Percentiles rank a stretch among this genome's conserved stretches.
These are phyloP conservation scores for Fusarium sambucinum DNA, from an alignment of 2,329 filamentous ascomycete species.

Conservation along the genomic window DNA sequence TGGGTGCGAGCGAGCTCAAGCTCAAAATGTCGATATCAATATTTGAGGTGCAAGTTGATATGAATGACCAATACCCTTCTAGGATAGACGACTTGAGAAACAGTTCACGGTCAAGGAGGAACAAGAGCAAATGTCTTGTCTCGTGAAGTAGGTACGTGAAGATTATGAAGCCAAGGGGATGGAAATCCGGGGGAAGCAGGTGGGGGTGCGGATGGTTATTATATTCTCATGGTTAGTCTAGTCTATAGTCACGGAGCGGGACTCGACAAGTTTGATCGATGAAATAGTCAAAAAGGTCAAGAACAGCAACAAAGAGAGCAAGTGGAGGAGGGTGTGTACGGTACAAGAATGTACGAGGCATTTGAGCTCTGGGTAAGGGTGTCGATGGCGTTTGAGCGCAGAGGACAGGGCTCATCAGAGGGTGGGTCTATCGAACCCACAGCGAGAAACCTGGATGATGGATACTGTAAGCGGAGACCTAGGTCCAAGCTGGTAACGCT, in stretches of 20 bases:
- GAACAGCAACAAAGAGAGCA: constrained; percentile 26
- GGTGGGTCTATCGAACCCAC: constrained; percentile 38
- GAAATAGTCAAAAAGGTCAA: constrained; percentile 19
- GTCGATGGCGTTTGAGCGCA: constrained; percentile 35
- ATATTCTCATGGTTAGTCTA: constrained; percentile 47
- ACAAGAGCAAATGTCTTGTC: constrained; percentile 20
- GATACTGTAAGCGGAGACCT: constrained; percentile 28
- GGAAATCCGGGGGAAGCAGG: constrained; percentile 50
- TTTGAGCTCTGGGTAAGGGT: constrained; percentile 36
- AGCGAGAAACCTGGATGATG: constrained; percentile 38
- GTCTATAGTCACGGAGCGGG: constrained; percentile 36
- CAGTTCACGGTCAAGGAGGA: constrained; percentile 31
- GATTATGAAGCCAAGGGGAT: constrained; percentile 47
- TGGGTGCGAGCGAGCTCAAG: constrained; percentile 21
- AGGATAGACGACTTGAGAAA: constrained; percentile 14
- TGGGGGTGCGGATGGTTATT: constrained; percentile 51
- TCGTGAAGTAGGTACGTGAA: constrained; percentile 28
- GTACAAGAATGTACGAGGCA: constrained; percentile 23
- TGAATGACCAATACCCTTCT: constrained; percentile 37
- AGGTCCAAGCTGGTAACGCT: background rate
- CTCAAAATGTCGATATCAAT: constrained; percentile 41
- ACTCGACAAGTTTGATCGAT: constrained; percentile 42
- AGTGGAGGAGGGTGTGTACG: constrained; percentile 42
- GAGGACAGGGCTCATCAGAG: constrained; percentile 23
- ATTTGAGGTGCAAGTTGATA: constrained; percentile 25